These are phyloP conservation scores for Didymella pomorum DNA, from an alignment of 2,329 filamentous ascomycete genomes.

Conservation along the genomic window DNA sequence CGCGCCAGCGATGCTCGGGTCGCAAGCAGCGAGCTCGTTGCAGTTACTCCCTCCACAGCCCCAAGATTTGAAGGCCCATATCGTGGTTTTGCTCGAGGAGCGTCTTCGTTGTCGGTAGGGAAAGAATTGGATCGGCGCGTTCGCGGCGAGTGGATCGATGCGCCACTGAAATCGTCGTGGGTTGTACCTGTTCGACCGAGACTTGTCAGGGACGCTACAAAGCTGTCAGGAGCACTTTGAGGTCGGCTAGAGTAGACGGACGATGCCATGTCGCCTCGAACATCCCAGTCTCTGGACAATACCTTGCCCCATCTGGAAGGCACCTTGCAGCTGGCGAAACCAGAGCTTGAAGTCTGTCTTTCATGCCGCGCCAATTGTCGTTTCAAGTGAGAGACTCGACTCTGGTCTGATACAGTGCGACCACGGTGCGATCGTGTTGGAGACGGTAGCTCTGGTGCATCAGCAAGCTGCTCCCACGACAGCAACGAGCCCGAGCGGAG, in stretches of 20 bases:
- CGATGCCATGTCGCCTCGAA: slow-evolving; percentile 38
- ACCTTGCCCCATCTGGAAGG: slow-evolving; percentile 52
- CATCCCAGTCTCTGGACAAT: slow-evolving; percentile 24
- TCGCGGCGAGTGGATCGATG: slow-evolving; percentile 21
- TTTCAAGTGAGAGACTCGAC: slow-evolving; percentile 22
- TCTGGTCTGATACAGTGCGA: slow-evolving; percentile 33
- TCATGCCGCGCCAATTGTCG: slow-evolving; percentile 30
- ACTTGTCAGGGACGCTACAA: slow-evolving; percentile 35
- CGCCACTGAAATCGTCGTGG: slow-evolving; percentile 19
- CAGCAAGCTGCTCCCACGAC: slow-evolving; percentile 46
- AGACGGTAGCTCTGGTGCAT: slow-evolving; percentile 30
- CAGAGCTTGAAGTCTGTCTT: slow-evolving; percentile 48
- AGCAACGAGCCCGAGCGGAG: slow-evolving; percentile 53
- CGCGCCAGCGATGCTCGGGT: slow-evolving; percentile 22
- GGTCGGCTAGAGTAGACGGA: slow-evolving; percentile 54
- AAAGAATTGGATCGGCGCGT: slow-evolving; percentile 33
- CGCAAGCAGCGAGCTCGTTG: slow-evolving; percentile 7
- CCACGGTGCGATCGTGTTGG: slow-evolving; percentile 25
- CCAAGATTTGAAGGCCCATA: slow-evolving; percentile 22
- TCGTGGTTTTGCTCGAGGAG: slow-evolving; percentile 28
- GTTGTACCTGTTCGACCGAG: slow-evolving; percentile 19
- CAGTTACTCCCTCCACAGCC: slow-evolving; percentile 2
- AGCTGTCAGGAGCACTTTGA: slow-evolving; percentile 47
- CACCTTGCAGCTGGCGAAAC: slow-evolving; percentile 48
- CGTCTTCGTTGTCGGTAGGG: slow-evolving; percentile 36